Evolutionary conservation across 2,329 filamentous ascomycete genomes (phyloP), one percentile per base, ranked within the genome.

Genomic region (Stachybotrys chartarum): DNA sequence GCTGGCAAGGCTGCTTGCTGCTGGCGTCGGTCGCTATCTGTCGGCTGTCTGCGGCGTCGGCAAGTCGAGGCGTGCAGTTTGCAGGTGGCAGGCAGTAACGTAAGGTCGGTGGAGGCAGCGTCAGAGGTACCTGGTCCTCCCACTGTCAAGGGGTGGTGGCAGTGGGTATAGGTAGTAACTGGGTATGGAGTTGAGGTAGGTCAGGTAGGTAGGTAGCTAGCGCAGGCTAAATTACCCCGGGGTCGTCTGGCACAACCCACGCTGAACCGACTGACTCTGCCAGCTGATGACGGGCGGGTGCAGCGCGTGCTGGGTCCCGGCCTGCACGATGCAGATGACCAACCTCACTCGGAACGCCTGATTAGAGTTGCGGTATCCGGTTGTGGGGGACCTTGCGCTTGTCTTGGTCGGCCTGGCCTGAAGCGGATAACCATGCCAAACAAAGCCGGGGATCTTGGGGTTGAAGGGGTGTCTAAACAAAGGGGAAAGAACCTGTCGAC

Each of bases 251-350:
- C 24, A 4, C 24, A 24, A 24, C 24, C 24, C 24, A 24, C 24
- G 24, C 24, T 24, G 3, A 24, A 24, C 24, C 35, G 8, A 14
- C 35, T 42, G 35, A 42, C 35, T 42, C 35, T 42, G 5, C 35
- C 35, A 42, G 35, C 35, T 42, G 35, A 42, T 42, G 35, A 42
- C 35, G 35, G 35, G 35, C 35, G 8, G 35, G 14, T 42, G 35
- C 35, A 42, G 35, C 35, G 35, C 14, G 35, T 42, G 35, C 35
- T 14, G 35, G 14, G 14, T 42, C 14, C 35, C 14, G 35, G 31
- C 50, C 12, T 51, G 50, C 30, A 51, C 50, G 30, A 39, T 35
- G 50, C 50, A 51, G 50, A 51, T 51, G 50, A 51, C 50, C 50
- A 30, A 24, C 24, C 31, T 24, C 35, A 42, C 35, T 24, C 24